Conservation (phyloP, 2,329 filamentous ascomycete species). For the Monilinia laxa region DNA sequence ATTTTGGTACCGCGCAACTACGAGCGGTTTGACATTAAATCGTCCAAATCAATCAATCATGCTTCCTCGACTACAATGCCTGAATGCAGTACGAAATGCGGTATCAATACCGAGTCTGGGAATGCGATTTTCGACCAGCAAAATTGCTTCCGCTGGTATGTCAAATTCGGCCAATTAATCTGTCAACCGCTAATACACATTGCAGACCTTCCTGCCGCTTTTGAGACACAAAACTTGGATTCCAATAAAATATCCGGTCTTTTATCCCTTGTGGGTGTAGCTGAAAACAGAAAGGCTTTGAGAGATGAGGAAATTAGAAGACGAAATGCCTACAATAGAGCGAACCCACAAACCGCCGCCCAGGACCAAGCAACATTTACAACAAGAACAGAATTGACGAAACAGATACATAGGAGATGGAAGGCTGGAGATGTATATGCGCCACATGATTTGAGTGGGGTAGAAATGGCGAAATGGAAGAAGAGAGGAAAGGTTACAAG, state of each 20-base stretch:
- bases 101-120: slow-evolving; percentile 23
- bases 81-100: slow-evolving; percentile 31
- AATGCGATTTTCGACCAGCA: slow-evolving; percentile 36
- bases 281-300: neutral
- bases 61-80: slow-evolving; percentile 38
- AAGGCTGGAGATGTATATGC: slow-evolving; percentile 80
- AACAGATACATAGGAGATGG: slow-evolving; percentile 70
- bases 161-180: slow-evolving; percentile 6
- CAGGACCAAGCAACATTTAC: slow-evolving; percentile 21
- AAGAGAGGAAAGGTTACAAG: slow-evolving; percentile 51
- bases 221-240: neutral
- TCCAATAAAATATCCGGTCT: neutral
- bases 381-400: slow-evolving; percentile 50
- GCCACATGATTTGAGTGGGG: slow-evolving; percentile 77
- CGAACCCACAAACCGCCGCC: slow-evolving; percentile 3
- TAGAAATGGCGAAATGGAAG: slow-evolving; percentile 81
- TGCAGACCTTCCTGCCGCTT: neutral
- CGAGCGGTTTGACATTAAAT: slow-evolving; percentile 20
- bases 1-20: slow-evolving; percentile 12
- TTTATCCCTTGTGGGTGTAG: neutral
- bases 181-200: neutral
- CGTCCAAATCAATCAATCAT: slow-evolving; percentile 28
- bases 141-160: slow-evolving; percentile 32
- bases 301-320: neutral
- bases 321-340: too few relatives aligned